phyloP scores from a whole-genome alignment of 2,329 filamentous ascomycete genomes.

The Aspergillus sp. region DNA sequence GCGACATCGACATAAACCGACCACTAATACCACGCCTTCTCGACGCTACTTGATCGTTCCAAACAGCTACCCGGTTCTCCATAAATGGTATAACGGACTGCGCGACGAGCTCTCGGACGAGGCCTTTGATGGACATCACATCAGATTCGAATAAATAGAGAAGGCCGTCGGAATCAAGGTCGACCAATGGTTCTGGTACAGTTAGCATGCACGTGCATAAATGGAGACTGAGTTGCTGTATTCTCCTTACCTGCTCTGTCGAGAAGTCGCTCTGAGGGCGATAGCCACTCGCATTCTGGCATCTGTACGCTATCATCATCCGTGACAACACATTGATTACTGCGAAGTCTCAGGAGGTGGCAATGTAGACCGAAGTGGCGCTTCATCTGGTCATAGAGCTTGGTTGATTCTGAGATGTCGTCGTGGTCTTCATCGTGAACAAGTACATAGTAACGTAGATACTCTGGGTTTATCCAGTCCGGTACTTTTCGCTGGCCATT shows the following conservation, averaged over 20 bases:
- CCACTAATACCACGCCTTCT: slow-evolving; percentile 83
- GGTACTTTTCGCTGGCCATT: slow-evolving; percentile 73
- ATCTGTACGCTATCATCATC: slow-evolving; percentile 87
- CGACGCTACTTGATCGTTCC: slow-evolving; percentile 97
- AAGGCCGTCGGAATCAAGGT: slow-evolving; percentile 65
- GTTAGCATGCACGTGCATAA: slow-evolving; percentile 2
- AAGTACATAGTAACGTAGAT: slow-evolving; percentile 91
- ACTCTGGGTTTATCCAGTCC: slow-evolving; percentile 86
- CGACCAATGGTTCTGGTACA: slow-evolving; percentile 42
- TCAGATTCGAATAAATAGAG: slow-evolving; percentile 91
- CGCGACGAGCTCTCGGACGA: slow-evolving; percentile 91
- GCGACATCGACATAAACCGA: slow-evolving; percentile 90
- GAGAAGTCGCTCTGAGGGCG: slow-evolving; percentile 78
- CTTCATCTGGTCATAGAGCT: slow-evolving; percentile 97
- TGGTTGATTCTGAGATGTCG: slow-evolving; percentile 85
- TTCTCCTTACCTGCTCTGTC: slow-evolving; percentile 57
- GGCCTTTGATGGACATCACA: slow-evolving; percentile 79
- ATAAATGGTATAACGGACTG: slow-evolving; percentile 94
- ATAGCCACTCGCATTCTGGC: slow-evolving; percentile 83
- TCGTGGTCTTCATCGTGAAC: slow-evolving; percentile 96
- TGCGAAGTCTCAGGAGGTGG: slow-evolving; percentile 82
- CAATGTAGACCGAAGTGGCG: slow-evolving; percentile 96
- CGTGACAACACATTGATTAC: slow-evolving; percentile 78
- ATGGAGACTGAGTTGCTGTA: background rate
- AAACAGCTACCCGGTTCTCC: slow-evolving; percentile 85